Base-by-base conservation (phyloP, 2,329 filamentous ascomycete genomes). In the Ophidiomyces ophidiicola region DNA sequence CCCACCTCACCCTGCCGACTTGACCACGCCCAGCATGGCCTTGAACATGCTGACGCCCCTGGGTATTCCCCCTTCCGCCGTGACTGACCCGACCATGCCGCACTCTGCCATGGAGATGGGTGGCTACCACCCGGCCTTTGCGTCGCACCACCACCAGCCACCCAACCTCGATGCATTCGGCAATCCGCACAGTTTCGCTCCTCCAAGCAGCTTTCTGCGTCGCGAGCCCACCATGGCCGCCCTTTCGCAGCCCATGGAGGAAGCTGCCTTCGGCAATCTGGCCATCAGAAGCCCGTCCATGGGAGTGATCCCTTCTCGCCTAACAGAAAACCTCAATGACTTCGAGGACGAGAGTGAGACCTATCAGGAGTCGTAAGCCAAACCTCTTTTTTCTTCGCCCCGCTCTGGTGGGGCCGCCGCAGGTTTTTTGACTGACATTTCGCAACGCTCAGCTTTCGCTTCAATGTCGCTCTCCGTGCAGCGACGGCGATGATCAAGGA, bases 401-500 rank as follows among this genome's bases (percentile, higher is more conserved):
- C 24, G 7, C 24, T 26, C 12, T 18, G n/a, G 7, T n/a, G n/a
- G 24, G 6, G 24, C n/a, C 24, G 24, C n/a, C n/a, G n/a, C 24
- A 26, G n/a, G 24, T 7, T 7, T 7, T 6, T n/a, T 26, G n/a
- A 26, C 30, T 32, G 30, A 19, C 18, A 11, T 32, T 32, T 10
- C 25, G 29, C 5, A 31, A 20, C 12, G 11, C 21, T 5, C 23
- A 46, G 41, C 11, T 42, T 51, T 14, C 83, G 90, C 28, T 96
- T 84, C 55, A 82, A 90, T 56, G 80, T 84, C 36, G 90, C 84
- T 0, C 64, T 98, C 32, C 92, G 93, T 57, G 88, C 90, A 1
- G 86, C 88, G 2, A 98, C 90, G 0, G 90, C 90, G 5, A 98
- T 96, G 90, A 80, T 92, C 54, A 78, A 86, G 41, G 46, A 52